These are phyloP conservation scores for Xylaria sp. DNA, from an alignment of 2,329 filamentous ascomycete species.

Conservation along the genomic window DNA sequence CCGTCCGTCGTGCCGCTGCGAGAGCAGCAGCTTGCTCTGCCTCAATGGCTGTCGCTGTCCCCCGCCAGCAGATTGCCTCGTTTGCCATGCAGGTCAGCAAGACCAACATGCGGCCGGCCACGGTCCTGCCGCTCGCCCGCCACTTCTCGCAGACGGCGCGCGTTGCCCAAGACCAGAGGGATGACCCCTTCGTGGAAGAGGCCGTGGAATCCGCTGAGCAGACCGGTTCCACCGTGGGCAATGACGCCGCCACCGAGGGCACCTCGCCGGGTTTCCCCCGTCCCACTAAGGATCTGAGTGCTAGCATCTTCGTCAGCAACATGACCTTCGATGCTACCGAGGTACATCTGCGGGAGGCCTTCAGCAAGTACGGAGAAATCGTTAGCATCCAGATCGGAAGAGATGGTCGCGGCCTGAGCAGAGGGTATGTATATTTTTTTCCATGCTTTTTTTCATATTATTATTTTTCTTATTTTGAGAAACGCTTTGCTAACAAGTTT, in stretches of 20 bases:
- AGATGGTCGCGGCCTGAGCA: constrained; percentile 35
- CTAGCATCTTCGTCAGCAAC: constrained; percentile 67
- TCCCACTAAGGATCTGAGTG: neutral
- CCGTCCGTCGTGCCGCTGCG: constrained; percentile 37
- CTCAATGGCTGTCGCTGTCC: constrained; percentile 29
- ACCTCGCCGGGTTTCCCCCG: neutral
- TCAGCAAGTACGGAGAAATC: constrained; percentile 49
- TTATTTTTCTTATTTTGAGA: neutral
- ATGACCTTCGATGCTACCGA: constrained; percentile 69
- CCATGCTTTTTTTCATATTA: neutral
- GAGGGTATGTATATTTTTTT: constrained; percentile 31
- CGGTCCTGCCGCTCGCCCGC: constrained; percentile 28
- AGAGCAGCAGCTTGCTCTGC: constrained; percentile 38
- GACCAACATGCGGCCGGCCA: constrained; percentile 25
- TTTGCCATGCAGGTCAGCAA: constrained; percentile 34
- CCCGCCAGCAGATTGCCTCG: constrained; percentile 35
- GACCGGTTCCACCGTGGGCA: neutral
- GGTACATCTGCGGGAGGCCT: constrained; percentile 61
- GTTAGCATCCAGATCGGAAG: constrained; percentile 23
- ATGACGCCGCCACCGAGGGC: neutral
- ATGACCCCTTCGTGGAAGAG: constrained; percentile 7
- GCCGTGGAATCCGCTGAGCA: constrained; percentile 3
- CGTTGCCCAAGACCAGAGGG: constrained; percentile 25
- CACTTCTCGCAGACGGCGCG: constrained; percentile 37
- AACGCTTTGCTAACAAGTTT: constrained; percentile 19